Base-by-base conservation (phyloP, 2,329 filamentous ascomycete species). In the Thielaviopsis populi region DNA sequence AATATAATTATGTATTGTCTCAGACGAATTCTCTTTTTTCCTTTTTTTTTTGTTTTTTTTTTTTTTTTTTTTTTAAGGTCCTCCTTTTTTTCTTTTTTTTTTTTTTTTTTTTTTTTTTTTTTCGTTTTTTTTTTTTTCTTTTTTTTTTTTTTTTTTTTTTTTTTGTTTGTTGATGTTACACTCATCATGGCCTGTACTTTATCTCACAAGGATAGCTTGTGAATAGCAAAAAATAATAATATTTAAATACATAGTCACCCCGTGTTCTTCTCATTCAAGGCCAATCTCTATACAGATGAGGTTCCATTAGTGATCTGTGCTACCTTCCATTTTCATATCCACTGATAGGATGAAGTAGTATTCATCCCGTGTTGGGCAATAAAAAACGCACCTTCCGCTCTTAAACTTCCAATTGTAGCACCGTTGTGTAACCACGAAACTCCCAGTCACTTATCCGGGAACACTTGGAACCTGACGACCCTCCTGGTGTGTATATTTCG, bases 281-380 rank as follows among this genome's bases (percentile, higher is more conserved):
- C 33, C 30, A 7, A 33, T 37, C 33, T 1, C 33, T 50, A 27
- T 24, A 27, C 4, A 50, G 11, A 27, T 27, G 46, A 50, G 19
- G 46, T 59, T 15, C 2, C 19, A 59, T 59, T n/a, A 24, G 27
- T 40, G 10, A 27, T 17, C 15, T 37, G 54, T 41, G 54, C 15
- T 19, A 19, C 24, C n/a, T 33, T 30, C 37, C 30, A 19, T 59
- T 59, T 59, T 59, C 27, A 22, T 59, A 11, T 58, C 41, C 13
- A 59, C 62, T 64, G 41, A 37, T 37, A 46, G 41, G 61, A 67
- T 58, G 62, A 62, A 59, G 63, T 66, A 54, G 54, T 40, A 37
- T 40, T 41, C 27, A 37, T 33, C 27, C 17, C 11, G 22, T 7
- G 19, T 27, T 50, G 3, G 22, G 19, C 46, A 15, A 27, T 37